Base-by-base conservation (phyloP, 2,329 filamentous ascomycete genomes). In the Nigrospora osmanthi region DNA sequence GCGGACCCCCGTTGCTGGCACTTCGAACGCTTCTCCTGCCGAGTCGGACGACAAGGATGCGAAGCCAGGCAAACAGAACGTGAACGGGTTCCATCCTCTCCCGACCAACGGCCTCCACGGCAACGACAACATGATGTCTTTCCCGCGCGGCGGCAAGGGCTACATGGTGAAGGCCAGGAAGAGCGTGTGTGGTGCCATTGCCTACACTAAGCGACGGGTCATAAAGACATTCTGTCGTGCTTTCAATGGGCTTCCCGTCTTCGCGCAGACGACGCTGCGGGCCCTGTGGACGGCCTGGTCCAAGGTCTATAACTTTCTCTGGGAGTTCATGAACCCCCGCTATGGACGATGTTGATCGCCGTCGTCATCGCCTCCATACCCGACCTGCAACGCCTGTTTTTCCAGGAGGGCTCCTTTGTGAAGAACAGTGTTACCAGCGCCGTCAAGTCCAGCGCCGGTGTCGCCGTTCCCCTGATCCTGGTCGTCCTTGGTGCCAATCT, bases 311-410 rank as follows among this genome's bases (percentile, higher is more conserved):
- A 67, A 67, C 41, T 89, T 89, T 42, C 62, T 90, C 12, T 93
- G 87, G 86, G 85, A 87, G 40, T 95, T 96, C 64, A 96, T 98
- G 91, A 97, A 97, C 66, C 91, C 93, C 93, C 93, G 1, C 81
- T 98, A 23, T 97, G 90, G 89, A 89, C 93, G 28, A 97, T 98
- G 93, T 71, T 97, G 32, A 72, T 83, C 35, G 88, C 93, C n/a
- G 83, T 97, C 39, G 68, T 95, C 42, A 87, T 98, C 6, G 93
- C 93, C 3, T 95, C 89, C 1, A 79, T 96, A 7, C 93, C 93
- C 0, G 60, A 71, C 1, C 76, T 98, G 9, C 91, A 98, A 63
- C 72, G 75, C 35, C 69, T 93, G 15, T 96, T 98, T 70, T 98
- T 97, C 66, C 75, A 83, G 43, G 81, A 89, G 35, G 91, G 87